phyloP scores from a whole-genome alignment of 805 yeast species.

The Babjeviella inositovora region DNA sequence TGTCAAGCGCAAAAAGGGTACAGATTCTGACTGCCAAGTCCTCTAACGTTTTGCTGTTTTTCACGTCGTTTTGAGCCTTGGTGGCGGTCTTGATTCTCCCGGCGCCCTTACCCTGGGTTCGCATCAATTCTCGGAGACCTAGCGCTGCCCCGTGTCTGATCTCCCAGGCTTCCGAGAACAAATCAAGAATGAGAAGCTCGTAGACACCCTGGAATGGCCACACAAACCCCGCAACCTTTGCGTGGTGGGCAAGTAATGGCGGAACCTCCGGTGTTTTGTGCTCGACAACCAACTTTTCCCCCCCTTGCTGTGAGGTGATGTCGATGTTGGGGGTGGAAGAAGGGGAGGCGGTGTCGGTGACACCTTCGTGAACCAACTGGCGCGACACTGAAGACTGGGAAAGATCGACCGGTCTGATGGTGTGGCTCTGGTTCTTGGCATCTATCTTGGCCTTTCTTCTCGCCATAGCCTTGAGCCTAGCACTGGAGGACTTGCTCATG shows the following conservation, averaged over 20 bases:
- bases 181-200: conserved; percentile 62
- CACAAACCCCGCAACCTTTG: conserved; percentile 54
- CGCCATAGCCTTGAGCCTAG: conserved; percentile 89
- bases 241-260: conserved; percentile 55
- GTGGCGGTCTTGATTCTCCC: conserved; percentile 63
- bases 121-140: conserved; percentile 76
- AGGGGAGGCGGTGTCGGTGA: conserved; percentile 7
- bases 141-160: conserved; percentile 89
- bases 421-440: conserved; percentile 32
- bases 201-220: conserved; percentile 95
- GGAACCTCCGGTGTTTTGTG: conserved; percentile 46
- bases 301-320: conserved; percentile 67
- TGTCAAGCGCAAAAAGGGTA: conserved; percentile 77
- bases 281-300: conserved; percentile 74
- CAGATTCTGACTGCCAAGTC: conserved; percentile 78
- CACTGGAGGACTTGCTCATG: conserved; percentile 29
- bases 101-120: conserved; percentile 71
- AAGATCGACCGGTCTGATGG: conserved; percentile 40
- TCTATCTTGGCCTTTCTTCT: conserved; percentile 70
- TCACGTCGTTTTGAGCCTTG: conserved; percentile 39
- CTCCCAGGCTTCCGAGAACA: conserved; percentile 86
- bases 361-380: conserved; percentile 26
- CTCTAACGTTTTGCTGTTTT: conserved; percentile 61
- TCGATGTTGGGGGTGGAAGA: conserved; percentile 25
- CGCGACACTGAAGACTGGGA: conserved; percentile 57